A percentile compares a stretch with the other conserved stretches of the same genome.
These are phyloP conservation scores for Carex pumila DNA, from an alignment of 176 grass and related monocot genomes.

Conservation along the genomic window DNA sequence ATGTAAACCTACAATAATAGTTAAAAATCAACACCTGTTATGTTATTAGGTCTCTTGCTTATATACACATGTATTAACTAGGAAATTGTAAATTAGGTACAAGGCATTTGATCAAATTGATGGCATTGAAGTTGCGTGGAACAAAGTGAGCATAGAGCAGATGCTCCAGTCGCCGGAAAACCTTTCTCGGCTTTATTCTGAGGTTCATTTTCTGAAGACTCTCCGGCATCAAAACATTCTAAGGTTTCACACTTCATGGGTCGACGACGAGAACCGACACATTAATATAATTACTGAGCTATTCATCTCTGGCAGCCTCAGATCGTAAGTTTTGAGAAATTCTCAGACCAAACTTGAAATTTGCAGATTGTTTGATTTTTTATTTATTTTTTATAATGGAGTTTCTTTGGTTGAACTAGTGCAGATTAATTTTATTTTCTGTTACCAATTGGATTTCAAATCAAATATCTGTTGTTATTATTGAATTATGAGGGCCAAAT, in stretches of 20 bases:
- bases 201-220: constrained; percentile 62
- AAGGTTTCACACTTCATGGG: constrained; percentile 54
- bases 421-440: neutral
- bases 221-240: constrained; percentile 52
- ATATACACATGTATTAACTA: neutral
- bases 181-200: constrained; percentile 53
- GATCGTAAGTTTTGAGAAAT: constrained; percentile 29
- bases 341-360: neutral
- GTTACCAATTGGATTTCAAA: neutral
- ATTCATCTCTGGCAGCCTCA: constrained; percentile 72
- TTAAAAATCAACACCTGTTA: neutral
- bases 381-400: too few relatives aligned
- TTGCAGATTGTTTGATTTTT: neutral
- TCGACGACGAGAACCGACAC: constrained; percentile 22
- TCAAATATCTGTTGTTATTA: neutral
- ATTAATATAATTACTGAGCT: constrained; percentile 72
- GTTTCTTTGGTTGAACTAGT: neutral
- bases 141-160: constrained; percentile 42
- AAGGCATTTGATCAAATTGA: constrained; percentile 53
- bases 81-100: constrained; percentile 35
- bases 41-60: neutral
- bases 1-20: too few relatives aligned
- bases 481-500: neutral
- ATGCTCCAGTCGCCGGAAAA: constrained; percentile 37
- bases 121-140: constrained; percentile 71